These are phyloP conservation scores for Xylaria sp. DNA, from an alignment of 2,329 filamentous ascomycete species.

Conservation along the genomic window DNA sequence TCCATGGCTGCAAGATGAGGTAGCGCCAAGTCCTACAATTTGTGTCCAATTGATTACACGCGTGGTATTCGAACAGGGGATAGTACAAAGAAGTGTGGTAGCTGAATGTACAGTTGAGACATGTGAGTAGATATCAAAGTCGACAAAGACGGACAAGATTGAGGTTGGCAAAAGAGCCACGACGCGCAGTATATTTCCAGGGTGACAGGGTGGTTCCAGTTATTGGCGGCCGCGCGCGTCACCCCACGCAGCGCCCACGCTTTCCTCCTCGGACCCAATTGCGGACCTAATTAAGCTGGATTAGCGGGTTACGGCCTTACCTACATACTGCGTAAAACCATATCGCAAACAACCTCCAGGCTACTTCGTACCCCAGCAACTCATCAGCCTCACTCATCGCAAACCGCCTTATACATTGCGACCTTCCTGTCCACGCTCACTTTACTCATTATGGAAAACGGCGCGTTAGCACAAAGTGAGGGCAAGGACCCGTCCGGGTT, in stretches of 20 bases:
- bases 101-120: not conserved
- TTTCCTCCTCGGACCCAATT: no score
- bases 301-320: not conserved
- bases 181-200: not conserved
- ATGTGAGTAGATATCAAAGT: not conserved
- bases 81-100: not conserved
- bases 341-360: not conserved
- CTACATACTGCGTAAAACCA: not conserved
- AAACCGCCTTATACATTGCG: not conserved
- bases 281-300: not conserved
- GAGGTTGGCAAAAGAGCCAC: not conserved
- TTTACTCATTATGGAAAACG: conserved; percentile 70
- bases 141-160: not conserved
- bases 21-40: not conserved
- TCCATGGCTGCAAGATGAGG: conserved; percentile 34
- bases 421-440: not conserved
- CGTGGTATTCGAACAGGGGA: not conserved
- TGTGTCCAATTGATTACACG: not conserved
- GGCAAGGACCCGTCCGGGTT: conserved; percentile 94
- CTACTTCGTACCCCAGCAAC: not conserved
- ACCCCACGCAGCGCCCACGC: not conserved
- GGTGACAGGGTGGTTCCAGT: not conserved
- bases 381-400: not conserved
- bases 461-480: conserved; percentile 61
- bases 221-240: not conserved